These are phyloP conservation scores for Aspergillus puulaauensis DNA, from an alignment of 2,329 filamentous ascomycete genomes.

Conservation along the genomic window DNA sequence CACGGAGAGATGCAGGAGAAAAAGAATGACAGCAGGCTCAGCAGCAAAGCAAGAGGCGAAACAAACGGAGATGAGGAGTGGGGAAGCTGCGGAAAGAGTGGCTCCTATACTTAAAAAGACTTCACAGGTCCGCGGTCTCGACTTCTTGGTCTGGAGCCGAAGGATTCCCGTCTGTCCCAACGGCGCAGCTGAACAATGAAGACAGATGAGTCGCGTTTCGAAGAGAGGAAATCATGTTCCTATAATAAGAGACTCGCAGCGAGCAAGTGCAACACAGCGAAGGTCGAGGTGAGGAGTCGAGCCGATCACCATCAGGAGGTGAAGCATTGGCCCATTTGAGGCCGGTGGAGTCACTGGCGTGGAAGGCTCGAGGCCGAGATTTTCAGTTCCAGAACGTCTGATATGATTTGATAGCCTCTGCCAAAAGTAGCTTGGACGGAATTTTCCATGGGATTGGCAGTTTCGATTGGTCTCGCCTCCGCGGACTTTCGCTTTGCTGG, in stretches of 20 bases:
- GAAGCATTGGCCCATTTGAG: conserved; percentile 2
- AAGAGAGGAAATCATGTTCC: neutral
- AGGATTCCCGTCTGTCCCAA: neutral
- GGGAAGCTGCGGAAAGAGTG: conserved; percentile 1
- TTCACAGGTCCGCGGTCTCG: neutral
- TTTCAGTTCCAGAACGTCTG: conserved; percentile 1
- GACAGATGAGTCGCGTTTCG: neutral
- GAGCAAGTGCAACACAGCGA: neutral
- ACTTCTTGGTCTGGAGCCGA: neutral
- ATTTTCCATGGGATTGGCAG: neutral
- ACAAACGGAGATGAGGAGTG: conserved; percentile 10
- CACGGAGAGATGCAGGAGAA: conserved; percentile 9
- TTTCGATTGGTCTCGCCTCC: neutral
- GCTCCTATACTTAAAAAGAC: conserved; percentile 4
- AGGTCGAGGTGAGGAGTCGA: conserved; percentile 5
- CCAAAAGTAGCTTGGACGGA: neutral
- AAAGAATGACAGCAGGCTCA: conserved; percentile 5
- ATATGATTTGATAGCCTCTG: neutral
- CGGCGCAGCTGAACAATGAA: neutral
- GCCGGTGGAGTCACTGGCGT: neutral
- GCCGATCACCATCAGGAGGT: neutral
- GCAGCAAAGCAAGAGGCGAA: conserved; percentile 6
- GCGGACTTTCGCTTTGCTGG: neutral
- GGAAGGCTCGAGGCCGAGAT: neutral
- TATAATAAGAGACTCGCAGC: neutral